A percentile compares a stretch with the other conserved stretches of the same genome.
phyloP scores from a whole-genome alignment of 2,329 filamentous ascomycete genomes.

The Endothia cerciana region DNA sequence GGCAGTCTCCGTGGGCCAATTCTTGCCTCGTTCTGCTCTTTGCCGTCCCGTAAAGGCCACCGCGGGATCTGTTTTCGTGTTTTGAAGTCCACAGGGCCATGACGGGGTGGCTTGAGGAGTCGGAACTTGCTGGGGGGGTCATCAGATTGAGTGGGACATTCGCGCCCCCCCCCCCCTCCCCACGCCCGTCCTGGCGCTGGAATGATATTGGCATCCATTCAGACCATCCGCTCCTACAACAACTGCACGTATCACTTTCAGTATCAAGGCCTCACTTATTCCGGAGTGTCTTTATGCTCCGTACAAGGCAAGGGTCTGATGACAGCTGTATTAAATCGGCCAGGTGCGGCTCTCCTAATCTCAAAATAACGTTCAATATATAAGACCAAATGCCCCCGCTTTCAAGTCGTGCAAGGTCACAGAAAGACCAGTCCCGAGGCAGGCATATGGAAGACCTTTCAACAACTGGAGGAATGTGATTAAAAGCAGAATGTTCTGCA shows the following conservation, averaged over 20 bases:
- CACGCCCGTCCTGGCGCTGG: too few relatives aligned
- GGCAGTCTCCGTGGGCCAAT: too few relatives aligned
- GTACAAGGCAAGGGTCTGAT: neutral
- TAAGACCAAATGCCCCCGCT: constrained; percentile 1
- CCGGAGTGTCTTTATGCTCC: neutral
- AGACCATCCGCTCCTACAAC: neutral
- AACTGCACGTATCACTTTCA: neutral
- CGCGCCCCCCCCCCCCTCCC: too few relatives aligned
- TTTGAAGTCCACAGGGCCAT: too few relatives aligned
- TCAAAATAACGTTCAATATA: neutral
- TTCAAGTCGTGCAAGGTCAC: neutral
- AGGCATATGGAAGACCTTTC: neutral
- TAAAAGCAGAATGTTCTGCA: neutral
- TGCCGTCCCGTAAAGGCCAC: too few relatives aligned
- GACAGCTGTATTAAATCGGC: neutral
- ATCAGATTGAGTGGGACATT: too few relatives aligned
- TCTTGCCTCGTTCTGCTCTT: too few relatives aligned
- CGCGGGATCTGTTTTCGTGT: too few relatives aligned
- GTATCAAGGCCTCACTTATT: neutral
- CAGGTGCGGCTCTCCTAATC: neutral
- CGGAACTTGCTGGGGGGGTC: too few relatives aligned
- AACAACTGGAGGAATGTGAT: neutral
- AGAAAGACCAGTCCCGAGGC: neutral
- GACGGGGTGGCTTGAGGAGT: too few relatives aligned
- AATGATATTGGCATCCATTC: too few relatives aligned